Evolutionary conservation across 1,284 basidiomycete genomes (phyloP), one percentile per base, ranked within the genome.

Genomic region (Rhodotorula mucilaginosa): DNA sequence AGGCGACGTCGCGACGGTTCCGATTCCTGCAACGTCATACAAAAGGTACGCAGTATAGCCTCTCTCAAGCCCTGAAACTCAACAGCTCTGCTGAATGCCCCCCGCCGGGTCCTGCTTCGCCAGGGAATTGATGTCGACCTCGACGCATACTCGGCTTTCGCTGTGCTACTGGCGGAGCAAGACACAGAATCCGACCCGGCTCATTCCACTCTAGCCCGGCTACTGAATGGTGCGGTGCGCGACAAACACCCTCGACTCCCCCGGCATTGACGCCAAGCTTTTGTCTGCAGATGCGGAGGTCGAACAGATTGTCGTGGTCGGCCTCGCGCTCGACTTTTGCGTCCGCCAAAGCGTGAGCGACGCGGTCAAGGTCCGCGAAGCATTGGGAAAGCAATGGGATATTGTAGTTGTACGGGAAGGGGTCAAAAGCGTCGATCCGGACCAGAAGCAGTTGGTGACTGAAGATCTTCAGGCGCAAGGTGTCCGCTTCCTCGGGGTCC

Each of bases 281-380:
- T 10, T 44, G 39, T 44, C 39, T 44, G 19, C 61, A 69, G 61
- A 64, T 26, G 26, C 67, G 23, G 21, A 58, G 5, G 81, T 87
- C 5, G 79, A 80, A 39, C 81, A 82, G 62, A 82, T 88, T 15
- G 84, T 86, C 51, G 82, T 88, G 7, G 83, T 82, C 1, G 88
- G 88, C 5, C 81, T 89, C 26, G 88, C 88, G 57, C 85, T 86
- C 23, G 88, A 89, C 78, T 88, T 85, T 75, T 89, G 88, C 76
- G 85, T 87, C 23, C 77, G 80, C 46, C 78, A 75, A 19, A 84
- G 83, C 5, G 84, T 84, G 86, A 67, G 82, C 83, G 8, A 79
- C 69, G 23, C 56, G 51, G 61, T 10, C 48, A 56, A 26, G 12
- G 13, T 26, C 5, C 26, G 58, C 7, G 26, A 58, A 3, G 31